Percentiles rank a stretch among this genome's conserved stretches.
These are phyloP conservation scores for Lentithecium fluviatile DNA, from an alignment of 495 filamentous ascomycete species.

Conservation along the genomic window DNA sequence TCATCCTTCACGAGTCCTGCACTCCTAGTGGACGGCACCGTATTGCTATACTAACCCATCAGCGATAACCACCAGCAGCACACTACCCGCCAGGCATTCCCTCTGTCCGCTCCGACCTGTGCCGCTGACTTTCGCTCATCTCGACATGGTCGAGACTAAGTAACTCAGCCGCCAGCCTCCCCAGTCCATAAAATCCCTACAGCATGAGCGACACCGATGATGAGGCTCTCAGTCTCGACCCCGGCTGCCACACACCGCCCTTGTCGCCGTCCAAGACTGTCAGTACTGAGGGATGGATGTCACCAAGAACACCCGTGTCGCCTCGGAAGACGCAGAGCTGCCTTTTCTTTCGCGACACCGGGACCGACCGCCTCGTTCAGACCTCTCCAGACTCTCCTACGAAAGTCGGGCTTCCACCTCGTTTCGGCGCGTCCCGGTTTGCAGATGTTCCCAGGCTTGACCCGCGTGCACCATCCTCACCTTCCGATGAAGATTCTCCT, in stretches of 20 bases:
- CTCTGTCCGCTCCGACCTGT: slow-evolving; percentile 8
- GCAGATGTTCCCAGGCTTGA: not conserved
- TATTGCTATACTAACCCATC: slow-evolving; percentile 26
- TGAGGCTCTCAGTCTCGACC: not conserved
- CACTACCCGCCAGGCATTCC: slow-evolving; percentile 6
- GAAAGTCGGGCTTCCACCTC: slow-evolving; percentile 1
- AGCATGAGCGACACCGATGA: slow-evolving; percentile 20
- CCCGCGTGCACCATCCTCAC: not conserved
- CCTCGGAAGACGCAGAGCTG: slow-evolving; percentile 25
- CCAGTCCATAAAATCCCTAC: not conserved
- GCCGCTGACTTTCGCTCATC: slow-evolving; percentile 29
- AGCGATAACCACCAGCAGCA: slow-evolving; percentile 20
- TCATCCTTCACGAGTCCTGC: slow-evolving; percentile 10
- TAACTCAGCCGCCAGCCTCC: slow-evolving; percentile 10
- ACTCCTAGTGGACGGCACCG: slow-evolving; percentile 15
- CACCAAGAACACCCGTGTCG: slow-evolving; percentile 23
- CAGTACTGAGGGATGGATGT: slow-evolving; percentile 20
- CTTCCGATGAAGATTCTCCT: not conserved
- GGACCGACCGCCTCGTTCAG: not conserved
- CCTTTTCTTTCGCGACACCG: slow-evolving; percentile 18
- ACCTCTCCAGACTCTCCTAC: slow-evolving; percentile 21
- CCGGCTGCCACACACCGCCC: slow-evolving; percentile 21
- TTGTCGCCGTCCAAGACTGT: slow-evolving; percentile 27
- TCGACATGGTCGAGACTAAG: slow-evolving; percentile 16
- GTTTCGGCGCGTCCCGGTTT: not conserved